A percentile compares a stretch with the other conserved stretches of the same genome.
Conservation (phyloP, 345 rosid species). For the Euphorbia tirucalli region DNA sequence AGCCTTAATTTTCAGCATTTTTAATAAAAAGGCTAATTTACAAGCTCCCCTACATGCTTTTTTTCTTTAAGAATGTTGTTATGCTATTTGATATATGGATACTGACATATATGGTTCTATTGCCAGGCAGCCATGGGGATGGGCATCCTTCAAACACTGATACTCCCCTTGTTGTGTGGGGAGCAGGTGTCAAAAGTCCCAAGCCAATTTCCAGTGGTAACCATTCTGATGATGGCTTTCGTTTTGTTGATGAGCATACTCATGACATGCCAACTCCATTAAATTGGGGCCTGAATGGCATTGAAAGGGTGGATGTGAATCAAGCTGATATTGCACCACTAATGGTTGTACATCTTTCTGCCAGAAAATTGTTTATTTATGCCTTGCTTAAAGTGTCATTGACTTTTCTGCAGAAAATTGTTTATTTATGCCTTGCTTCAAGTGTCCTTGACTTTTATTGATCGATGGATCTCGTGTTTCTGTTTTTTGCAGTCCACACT, state of each 20-base stretch:
- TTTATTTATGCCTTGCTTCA: slow-evolving; percentile 9
- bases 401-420: slow-evolving; percentile 1
- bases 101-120: slow-evolving; percentile 24
- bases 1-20: not conserved
- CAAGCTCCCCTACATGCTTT: not conserved
- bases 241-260: slow-evolving; percentile 76
- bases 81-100: not conserved
- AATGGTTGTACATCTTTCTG: slow-evolving; percentile 51
- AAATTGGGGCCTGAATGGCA: slow-evolving; percentile 71
- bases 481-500: slow-evolving; percentile 67
- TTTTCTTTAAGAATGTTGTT: not conserved
- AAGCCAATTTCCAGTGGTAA: slow-evolving; percentile 35
- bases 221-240: slow-evolving; percentile 58
- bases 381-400: not conserved
- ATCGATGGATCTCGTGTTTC: slow-evolving; percentile 13
- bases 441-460: slow-evolving; percentile 9
- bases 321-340: slow-evolving; percentile 97
- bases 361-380: slow-evolving; percentile 4
- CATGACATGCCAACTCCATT: slow-evolving; percentile 82
- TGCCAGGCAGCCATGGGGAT: slow-evolving; percentile 91
- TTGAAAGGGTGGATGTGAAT: slow-evolving; percentile 95
- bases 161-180: slow-evolving; percentile 97
- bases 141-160: slow-evolving; percentile 94
- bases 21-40: not conserved
- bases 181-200: slow-evolving; percentile 85